Conservation (phyloP, 1,284 basidiomycete species). For the Malassezia yamatoensis region DNA sequence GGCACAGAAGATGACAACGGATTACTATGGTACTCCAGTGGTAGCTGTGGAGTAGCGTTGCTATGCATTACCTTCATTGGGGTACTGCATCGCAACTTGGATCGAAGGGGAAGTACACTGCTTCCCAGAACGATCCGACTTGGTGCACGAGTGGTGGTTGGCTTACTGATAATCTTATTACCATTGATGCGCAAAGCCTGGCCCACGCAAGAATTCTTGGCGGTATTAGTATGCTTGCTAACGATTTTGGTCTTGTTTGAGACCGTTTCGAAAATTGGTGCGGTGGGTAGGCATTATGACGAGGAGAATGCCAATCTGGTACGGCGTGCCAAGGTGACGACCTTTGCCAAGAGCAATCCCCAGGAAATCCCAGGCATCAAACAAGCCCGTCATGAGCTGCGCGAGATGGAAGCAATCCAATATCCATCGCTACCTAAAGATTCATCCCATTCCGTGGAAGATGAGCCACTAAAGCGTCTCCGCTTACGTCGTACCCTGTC, state of each 20-base stretch:
- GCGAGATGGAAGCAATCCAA: background rate
- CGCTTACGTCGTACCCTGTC: conserved; percentile 5
- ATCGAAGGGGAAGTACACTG: conserved; percentile 23
- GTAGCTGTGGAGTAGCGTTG: conserved; percentile 23
- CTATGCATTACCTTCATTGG: conserved; percentile 32
- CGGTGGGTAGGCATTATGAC: conserved; percentile 31
- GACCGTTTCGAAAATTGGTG: conserved; percentile 42
- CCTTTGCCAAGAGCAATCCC: background rate
- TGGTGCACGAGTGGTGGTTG: conserved; percentile 22
- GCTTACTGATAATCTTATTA: conserved; percentile 24
- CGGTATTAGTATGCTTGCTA: conserved; percentile 22
- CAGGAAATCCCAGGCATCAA: background rate
- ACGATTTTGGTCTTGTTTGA: conserved; percentile 31
- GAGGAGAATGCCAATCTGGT: conserved; percentile 22
- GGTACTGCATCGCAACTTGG: conserved; percentile 34
- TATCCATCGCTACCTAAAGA: background rate
- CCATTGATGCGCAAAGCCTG: conserved; percentile 27
- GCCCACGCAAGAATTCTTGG: conserved; percentile 26
- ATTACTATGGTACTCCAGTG: conserved; percentile 40
- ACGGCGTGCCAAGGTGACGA: conserved; percentile 10
- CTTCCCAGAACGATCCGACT: conserved; percentile 32
- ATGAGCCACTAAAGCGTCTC: background rate
- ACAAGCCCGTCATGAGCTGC: conserved; percentile 9
- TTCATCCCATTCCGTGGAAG: background rate
- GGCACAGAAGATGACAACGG: conserved; percentile 15